Conservation (phyloP, 139 green algal genomes). For the Zygnema cylindricum region DNA sequence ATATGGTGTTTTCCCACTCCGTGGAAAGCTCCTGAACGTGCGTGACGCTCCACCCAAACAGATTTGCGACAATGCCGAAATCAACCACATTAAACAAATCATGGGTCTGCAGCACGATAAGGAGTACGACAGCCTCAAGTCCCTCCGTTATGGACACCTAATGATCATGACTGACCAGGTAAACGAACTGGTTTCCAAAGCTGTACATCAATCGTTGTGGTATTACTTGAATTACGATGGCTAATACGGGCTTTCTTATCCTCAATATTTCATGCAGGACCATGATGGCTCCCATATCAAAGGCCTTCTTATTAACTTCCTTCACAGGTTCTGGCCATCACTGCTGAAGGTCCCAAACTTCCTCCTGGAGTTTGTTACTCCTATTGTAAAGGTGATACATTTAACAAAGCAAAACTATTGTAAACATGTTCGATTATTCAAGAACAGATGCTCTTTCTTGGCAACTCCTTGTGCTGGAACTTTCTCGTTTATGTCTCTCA, state of each 20-base stretch:
- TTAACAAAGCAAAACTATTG: neutral
- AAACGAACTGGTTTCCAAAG: neutral
- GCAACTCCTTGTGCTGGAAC: neutral
- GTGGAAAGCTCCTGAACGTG: conserved; percentile 99
- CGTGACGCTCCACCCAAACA: conserved; percentile 87
- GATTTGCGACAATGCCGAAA: conserved; percentile 95
- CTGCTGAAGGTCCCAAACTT: conserved; percentile 93
- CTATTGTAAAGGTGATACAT: conserved; percentile 89
- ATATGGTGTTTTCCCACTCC: conserved; percentile 97
- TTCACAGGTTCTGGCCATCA: conserved; percentile 96
- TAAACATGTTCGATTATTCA: neutral
- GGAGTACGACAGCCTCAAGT: conserved; percentile 87
- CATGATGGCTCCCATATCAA: conserved; percentile 99
- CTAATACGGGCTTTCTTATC: too few species aligned
- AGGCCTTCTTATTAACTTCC: conserved; percentile 99
- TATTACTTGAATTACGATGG: neutral
- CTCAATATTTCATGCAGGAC: conserved; percentile 69
- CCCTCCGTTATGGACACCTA: conserved; percentile 95
- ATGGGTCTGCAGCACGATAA: conserved; percentile 96
- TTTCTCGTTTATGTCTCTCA: neutral
- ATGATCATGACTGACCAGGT: conserved; percentile 99
- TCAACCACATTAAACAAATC: conserved; percentile 99
- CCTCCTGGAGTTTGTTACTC: conserved; percentile 98
- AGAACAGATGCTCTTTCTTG: neutral
- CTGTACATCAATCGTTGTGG: conserved; percentile 6